These are phyloP conservation scores for Daldinia childiae DNA, from an alignment of 495 filamentous ascomycete species.

Conservation along the genomic window DNA sequence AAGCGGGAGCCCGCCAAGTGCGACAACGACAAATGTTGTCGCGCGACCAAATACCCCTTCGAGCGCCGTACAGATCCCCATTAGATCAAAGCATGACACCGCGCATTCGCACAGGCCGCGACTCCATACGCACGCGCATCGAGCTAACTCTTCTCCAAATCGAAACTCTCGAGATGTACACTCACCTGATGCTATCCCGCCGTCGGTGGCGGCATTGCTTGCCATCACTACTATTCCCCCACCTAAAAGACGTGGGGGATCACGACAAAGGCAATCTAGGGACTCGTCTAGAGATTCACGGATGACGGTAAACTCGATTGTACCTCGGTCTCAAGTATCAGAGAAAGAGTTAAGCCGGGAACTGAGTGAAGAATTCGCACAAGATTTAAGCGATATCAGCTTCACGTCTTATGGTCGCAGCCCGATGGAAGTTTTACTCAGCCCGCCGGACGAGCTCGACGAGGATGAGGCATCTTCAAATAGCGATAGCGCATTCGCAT, in stretches of 20 bases:
- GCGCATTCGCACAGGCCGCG: constrained; percentile 35
- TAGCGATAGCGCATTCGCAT: constrained; percentile 57
- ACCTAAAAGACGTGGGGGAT: constrained; percentile 45
- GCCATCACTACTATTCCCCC: constrained; percentile 68
- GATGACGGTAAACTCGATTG: constrained; percentile 63
- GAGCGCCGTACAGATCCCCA: constrained; percentile 59
- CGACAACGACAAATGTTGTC: constrained; percentile 41
- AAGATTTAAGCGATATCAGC: constrained; percentile 36
- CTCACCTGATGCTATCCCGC: constrained; percentile 61
- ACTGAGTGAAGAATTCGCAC: constrained; percentile 47
- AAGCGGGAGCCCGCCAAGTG: constrained; percentile 46
- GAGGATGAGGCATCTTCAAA: constrained; percentile 52
- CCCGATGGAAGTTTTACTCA: constrained; percentile 63
- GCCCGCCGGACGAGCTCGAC: constrained; percentile 63
- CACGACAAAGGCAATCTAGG: constrained; percentile 30
- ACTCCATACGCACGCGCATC: constrained; percentile 30
- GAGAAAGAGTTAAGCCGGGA: constrained; percentile 61
- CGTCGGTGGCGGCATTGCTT: constrained; percentile 67
- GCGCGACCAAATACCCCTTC: constrained; percentile 52
- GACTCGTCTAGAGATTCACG: constrained; percentile 57
- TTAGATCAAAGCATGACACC: constrained; percentile 46
- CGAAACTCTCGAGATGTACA: constrained; percentile 50
- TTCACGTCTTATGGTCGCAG: constrained; percentile 48
- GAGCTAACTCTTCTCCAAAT: constrained; percentile 39
- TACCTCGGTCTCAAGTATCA: constrained; percentile 57